A percentile compares a stretch with the other conserved stretches of the same genome.
Conservation (phyloP, 345 rosid genomes). For the Mangifera indica region DNA sequence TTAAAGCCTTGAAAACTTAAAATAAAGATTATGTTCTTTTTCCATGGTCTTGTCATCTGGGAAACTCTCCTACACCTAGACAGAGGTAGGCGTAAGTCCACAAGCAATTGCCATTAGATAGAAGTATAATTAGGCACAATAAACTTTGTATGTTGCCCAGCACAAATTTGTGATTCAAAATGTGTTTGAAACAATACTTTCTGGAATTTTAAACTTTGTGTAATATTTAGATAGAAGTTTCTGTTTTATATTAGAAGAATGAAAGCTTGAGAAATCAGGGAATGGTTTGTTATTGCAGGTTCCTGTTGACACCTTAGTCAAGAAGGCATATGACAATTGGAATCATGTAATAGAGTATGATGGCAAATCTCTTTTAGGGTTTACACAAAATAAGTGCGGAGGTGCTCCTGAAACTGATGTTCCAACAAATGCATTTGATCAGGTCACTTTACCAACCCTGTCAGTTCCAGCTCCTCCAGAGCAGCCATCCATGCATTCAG, state of each 20-base stretch:
- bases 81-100: background rate
- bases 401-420: constrained; percentile 35
- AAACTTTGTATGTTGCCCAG: background rate
- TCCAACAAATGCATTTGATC: constrained; percentile 33
- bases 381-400: constrained; percentile 42
- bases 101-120: background rate
- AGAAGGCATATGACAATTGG: constrained; percentile 99
- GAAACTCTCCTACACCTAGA: background rate
- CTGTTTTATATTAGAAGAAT: background rate
- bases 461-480: constrained; percentile 52
- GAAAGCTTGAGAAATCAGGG: constrained; percentile 4
- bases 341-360: constrained; percentile 84
- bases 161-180: background rate
- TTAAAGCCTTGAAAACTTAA: background rate
- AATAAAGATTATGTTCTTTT: background rate
- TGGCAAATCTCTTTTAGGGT: constrained; percentile 63
- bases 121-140: background rate
- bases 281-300: constrained; percentile 42
- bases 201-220: background rate
- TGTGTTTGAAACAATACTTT: background rate
- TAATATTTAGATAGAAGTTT: background rate
- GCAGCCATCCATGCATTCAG: constrained; percentile 53
- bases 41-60: background rate
- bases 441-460: constrained; percentile 35
- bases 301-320: constrained; percentile 78